Evolutionary conservation across 2,329 filamentous ascomycete genomes (phyloP), one percentile per base, ranked within the genome.

Genomic region (Penicillium sumatraense): DNA sequence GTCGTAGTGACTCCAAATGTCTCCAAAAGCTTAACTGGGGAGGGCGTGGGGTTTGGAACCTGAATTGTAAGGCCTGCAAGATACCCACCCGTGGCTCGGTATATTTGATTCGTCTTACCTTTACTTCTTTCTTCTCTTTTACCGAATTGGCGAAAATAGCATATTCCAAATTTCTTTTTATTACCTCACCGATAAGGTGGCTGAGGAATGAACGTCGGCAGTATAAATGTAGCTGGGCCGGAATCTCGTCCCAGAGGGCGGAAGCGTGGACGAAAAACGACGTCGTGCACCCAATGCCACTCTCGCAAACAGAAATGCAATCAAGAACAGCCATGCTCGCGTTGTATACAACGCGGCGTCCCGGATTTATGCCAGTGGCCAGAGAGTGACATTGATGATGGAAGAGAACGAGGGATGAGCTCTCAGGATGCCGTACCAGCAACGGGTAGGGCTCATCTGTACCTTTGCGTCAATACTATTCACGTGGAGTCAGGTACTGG

Each of bases 231-330:
- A 31, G 27, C 10, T 31, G 42, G 42, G 14, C 16, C 24, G 5
- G 45, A 57, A 5, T 21, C 48, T 27, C 31, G 26, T 11, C 36
- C 40, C 26, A 46, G 44, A 51, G 42, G 42, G 10, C 42, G 38
- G 14, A 29, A 53, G 27, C 56, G 58, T 27, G 58, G 58, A 11
- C 57, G 56, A 29, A 58, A 55, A 49, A 51, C 56, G 35, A 60
- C 46, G 8, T 55, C 58, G 5, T 58, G 58, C 20, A 51, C 52
- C 14, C 56, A 58, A 42, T 60, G 55, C 24, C 56, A 60, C 20
- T 20, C 42, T n/a, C 51, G 58, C 23, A 60, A 58, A 41, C 58
- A 60, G 47, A 60, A 51, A 56, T 58, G 53, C 29, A 47, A 55
- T 24, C 35, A 33, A 36, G 55, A 58, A 20, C 35, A 51, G 20